A percentile compares a stretch with the other conserved stretches of the same genome.
Evolutionary conservation across 1,284 basidiomycete genomes (phyloP).

Genomic region (Sphagnurus paluster): DNA sequence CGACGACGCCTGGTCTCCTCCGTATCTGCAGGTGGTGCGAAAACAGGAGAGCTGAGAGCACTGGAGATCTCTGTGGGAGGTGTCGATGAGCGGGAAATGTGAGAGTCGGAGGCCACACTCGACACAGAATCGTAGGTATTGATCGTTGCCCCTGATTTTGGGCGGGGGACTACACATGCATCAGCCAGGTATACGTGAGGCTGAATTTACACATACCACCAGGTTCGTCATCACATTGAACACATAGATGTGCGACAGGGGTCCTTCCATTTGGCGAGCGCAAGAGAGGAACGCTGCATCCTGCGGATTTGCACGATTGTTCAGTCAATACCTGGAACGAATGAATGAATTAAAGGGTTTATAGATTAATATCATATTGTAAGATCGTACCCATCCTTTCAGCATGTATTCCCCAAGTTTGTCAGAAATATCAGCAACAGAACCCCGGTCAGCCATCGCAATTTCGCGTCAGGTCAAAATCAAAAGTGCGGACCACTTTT

Average conservation of each 20-base stretch:
- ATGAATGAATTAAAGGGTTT: constrained; percentile 8
- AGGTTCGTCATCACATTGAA: constrained; percentile 51
- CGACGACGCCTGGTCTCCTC: constrained; percentile 65
- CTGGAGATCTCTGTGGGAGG: constrained; percentile 73
- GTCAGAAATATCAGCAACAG: constrained; percentile 55
- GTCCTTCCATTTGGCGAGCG: constrained; percentile 56
- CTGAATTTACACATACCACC: constrained; percentile 27
- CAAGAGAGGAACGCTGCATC: constrained; percentile 66
- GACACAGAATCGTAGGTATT: constrained; percentile 34
- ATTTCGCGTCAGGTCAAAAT: too few relatives aligned
- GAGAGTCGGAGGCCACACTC: constrained; percentile 48
- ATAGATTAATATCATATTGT: background rate
- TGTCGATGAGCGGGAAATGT: constrained; percentile 62
- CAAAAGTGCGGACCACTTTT: too few relatives aligned
- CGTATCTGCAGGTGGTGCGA: constrained; percentile 60
- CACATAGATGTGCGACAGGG: constrained; percentile 57
- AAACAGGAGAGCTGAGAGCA: constrained; percentile 56
- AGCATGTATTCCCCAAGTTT: constrained; percentile 72
- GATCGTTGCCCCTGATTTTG: constrained; percentile 7
- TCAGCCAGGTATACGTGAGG: background rate
- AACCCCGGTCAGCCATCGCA: too few relatives aligned
- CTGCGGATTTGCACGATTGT: constrained; percentile 51
- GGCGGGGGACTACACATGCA: constrained; percentile 6
- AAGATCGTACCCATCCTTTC: constrained; percentile 66
- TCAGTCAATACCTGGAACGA: constrained; percentile 63